Evolutionary conservation across 164 flowering plant species (phyloP).

Genomic region (Aristolochia contorta): DNA sequence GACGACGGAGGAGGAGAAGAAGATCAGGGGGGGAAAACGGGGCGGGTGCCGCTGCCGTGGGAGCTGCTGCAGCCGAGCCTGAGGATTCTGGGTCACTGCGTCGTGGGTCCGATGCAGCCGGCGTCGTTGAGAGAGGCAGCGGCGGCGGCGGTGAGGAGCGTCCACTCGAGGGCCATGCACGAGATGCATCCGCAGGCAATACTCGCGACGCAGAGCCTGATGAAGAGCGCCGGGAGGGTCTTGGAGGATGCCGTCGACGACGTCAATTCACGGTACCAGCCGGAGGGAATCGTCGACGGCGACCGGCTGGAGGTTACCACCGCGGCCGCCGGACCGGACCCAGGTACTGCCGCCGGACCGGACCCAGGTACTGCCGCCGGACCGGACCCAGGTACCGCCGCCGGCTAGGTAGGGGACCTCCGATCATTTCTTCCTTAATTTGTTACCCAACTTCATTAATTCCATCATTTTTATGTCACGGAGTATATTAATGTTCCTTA

Average conservation of each 20-base stretch:
- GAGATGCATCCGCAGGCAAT: slow-evolving; percentile 68
- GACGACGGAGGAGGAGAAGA: slow-evolving; percentile 8
- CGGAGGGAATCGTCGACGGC: background rate
- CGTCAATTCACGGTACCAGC: background rate
- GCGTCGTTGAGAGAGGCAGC: slow-evolving; percentile 43
- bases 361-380: too few relatives aligned
- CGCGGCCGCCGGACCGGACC: too few relatives aligned
- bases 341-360: too few relatives aligned
- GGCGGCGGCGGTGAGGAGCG: slow-evolving; percentile 29
- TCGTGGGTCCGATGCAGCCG: slow-evolving; percentile 37
- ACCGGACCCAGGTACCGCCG: too few relatives aligned
- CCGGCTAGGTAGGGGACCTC: too few relatives aligned
- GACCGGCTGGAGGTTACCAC: background rate
- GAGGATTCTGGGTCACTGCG: slow-evolving; percentile 79
- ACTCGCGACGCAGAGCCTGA: slow-evolving; percentile 59
- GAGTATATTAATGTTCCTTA: too few relatives aligned
- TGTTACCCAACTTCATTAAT: too few relatives aligned
- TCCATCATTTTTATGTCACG: too few relatives aligned
- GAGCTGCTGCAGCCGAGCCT: slow-evolving; percentile 70
- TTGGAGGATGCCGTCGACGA: slow-evolving; percentile 7
- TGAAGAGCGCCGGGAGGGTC: slow-evolving; percentile 37
- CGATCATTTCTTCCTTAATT: too few relatives aligned
- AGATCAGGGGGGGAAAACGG: slow-evolving; percentile 2
- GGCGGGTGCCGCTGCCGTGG: slow-evolving; percentile 74
- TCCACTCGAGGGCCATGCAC: slow-evolving; percentile 57